Conservation (phyloP, 768 basidiomycete genomes). For the Leccinellum albellum region DNA sequence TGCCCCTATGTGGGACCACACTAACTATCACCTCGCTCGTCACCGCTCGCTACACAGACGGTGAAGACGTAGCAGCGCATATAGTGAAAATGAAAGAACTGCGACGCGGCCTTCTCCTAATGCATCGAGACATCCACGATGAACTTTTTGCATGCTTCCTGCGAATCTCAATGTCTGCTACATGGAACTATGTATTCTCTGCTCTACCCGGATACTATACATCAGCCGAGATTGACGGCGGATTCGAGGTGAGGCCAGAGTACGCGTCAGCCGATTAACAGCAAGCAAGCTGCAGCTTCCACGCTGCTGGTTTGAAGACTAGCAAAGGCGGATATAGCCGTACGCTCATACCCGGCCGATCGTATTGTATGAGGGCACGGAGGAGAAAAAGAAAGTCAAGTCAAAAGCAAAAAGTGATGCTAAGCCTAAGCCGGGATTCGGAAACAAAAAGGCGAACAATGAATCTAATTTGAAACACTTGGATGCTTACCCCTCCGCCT, state of each 20-base stretch:
- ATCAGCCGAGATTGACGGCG: slow-evolving; percentile 2
- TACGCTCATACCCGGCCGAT: no score
- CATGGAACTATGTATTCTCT: slow-evolving; percentile 10
- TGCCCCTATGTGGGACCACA: not conserved
- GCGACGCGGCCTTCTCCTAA: slow-evolving; percentile 6
- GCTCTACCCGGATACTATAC: slow-evolving; percentile 5
- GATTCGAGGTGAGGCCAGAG: slow-evolving; percentile 1
- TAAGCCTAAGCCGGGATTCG: not conserved
- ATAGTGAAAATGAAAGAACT: slow-evolving; percentile 15
- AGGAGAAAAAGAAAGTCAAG: not conserved
- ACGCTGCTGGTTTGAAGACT: not conserved
- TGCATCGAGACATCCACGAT: slow-evolving; percentile 7
- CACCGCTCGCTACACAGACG: slow-evolving; percentile 4
- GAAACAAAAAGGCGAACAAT: not conserved
- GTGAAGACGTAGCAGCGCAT: slow-evolving; percentile 6
- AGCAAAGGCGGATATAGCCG: not conserved
- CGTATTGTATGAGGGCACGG: not conserved
- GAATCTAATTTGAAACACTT: not conserved
- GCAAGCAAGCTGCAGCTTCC: not conserved
- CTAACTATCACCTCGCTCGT: slow-evolving; percentile 6
- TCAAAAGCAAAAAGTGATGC: not conserved
- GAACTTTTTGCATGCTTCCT: slow-evolving; percentile 16
- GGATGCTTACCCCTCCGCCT: not conserved
- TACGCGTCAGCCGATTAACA: not conserved
- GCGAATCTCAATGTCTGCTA: slow-evolving; percentile 10